These are phyloP conservation scores for Crithidia fasciculata DNA, from an alignment of 208 protist genomes.

Conservation along the genomic window DNA sequence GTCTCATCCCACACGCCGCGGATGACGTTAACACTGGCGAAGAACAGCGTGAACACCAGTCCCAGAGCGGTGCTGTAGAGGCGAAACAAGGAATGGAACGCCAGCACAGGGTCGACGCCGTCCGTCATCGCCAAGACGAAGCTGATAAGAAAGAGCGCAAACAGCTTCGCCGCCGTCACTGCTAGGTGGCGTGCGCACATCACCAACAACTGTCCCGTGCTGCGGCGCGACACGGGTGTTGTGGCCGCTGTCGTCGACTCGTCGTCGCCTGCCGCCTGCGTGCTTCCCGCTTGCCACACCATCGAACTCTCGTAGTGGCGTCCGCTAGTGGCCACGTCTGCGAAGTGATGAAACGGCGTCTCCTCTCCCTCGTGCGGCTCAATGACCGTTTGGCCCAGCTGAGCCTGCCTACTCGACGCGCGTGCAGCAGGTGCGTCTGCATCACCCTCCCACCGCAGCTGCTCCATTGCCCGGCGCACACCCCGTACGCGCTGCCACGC, in stretches of 20 bases:
- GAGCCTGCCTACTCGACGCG: neutral
- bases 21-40: constrained; percentile 1
- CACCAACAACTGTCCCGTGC: neutral
- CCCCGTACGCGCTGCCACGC: neutral
- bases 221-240: neutral
- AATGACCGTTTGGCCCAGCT: neutral
- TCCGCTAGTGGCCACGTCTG: neutral
- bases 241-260: neutral
- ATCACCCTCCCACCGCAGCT: neutral
- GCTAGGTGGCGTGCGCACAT: constrained; percentile 12
- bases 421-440: neutral
- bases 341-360: neutral
- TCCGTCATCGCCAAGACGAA: constrained; percentile 3
- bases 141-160: constrained; percentile 8
- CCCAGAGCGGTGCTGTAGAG: neutral
- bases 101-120: neutral
- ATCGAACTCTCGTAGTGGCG: constrained; percentile 2
- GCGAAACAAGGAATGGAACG: neutral
- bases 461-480: constrained; percentile 15
- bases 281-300: neutral
- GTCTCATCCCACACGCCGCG: constrained; percentile 33
- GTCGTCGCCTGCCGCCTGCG: neutral
- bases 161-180: constrained; percentile 14
- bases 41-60: neutral
- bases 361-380: neutral